Base-by-base conservation (phyloP, 2,329 filamentous ascomycete species). In the Colletotrichum sp. region DNA sequence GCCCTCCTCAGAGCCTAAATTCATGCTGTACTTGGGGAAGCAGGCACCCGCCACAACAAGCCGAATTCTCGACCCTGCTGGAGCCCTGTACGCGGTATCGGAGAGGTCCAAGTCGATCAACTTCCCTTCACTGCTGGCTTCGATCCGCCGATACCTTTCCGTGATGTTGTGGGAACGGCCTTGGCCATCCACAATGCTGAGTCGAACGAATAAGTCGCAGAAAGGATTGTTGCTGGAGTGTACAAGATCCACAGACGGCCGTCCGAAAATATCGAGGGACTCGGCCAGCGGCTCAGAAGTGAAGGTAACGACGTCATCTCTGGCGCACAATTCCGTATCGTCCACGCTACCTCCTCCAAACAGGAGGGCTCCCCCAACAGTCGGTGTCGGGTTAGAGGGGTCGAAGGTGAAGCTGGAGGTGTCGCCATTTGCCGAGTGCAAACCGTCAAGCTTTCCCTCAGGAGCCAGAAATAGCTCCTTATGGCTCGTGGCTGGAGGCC, bases 171-270 rank as follows among this genome's bases (percentile, higher is more conserved):
- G 72, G 4, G 80, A 82, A 3, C 68, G 43, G 8, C 80, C 80
- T 30, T 75, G 75, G 60, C 32, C 28, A 48, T 80, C 76, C 7
- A 82, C 79, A 28, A 80, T 79, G 56, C 78, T 78, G 5, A 82
- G 70, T 5, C 80, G 78, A 9, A 80, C 75, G 8, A 80, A 79
- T 0, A 82, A 32, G 67, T 81, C 80, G 16, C 71, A 79, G 65
- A 80, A 71, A 1, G 79, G 76, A 55, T 75, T 75, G 66, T 80
- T 75, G 61, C 76, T 80, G 34, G 78, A 78, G 76, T 82, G 80
- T 4, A 66, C 5, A 0, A 81, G 58, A n/a, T 79, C 70, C 2
- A 82, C 60, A 3, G 56, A 66, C 12, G 80, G 79, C 16, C 71
- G 75, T 4, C 79, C 80, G 3, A 77, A 38, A 12, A 82, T 69